phyloP scores from a whole-genome alignment of 208 protist genomes.

The Wallacemonas rigidus region DNA sequence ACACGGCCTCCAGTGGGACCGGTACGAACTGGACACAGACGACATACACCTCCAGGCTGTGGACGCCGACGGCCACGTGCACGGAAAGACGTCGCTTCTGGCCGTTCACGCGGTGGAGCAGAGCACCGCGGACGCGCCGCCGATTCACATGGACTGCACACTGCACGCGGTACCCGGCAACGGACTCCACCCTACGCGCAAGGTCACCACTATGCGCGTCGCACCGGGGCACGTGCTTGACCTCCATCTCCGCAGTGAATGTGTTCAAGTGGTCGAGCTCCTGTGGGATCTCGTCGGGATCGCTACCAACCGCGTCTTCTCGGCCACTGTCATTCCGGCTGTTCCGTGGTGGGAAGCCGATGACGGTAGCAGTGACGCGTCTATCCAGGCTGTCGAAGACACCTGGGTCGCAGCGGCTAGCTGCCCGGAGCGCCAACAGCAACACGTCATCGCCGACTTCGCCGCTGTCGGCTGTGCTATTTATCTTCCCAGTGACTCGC shows the following conservation, averaged over 20 bases:
- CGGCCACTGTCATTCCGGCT: constrained; percentile 17
- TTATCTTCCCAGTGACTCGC: constrained; percentile 3
- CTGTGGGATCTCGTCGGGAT: constrained; percentile 46
- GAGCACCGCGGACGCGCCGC: neutral
- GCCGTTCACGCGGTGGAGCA: neutral
- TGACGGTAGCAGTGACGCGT: neutral
- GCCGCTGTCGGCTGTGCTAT: constrained; percentile 3
- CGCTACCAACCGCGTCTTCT: constrained; percentile 32
- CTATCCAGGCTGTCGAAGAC: neutral
- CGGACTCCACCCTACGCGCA: constrained; percentile 15
- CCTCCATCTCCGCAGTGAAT: constrained; percentile 28
- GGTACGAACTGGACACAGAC: neutral
- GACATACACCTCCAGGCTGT: neutral
- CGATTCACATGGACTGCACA: neutral
- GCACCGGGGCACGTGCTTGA: neutral
- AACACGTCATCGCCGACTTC: constrained; percentile 1
- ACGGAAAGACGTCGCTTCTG: neutral
- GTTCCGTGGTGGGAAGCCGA: constrained; percentile 27
- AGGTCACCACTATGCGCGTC: constrained; percentile 22
- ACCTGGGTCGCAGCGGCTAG: constrained; percentile 3
- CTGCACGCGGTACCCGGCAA: neutral
- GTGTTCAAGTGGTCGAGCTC: constrained; percentile 31
- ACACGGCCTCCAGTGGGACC: constrained; percentile 3
- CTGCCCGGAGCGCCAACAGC: constrained; percentile 9
- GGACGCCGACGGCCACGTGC: no score